These are phyloP conservation scores for Lasiosphaeria hispida DNA, from an alignment of 495 filamentous ascomycete species.

Conservation along the genomic window DNA sequence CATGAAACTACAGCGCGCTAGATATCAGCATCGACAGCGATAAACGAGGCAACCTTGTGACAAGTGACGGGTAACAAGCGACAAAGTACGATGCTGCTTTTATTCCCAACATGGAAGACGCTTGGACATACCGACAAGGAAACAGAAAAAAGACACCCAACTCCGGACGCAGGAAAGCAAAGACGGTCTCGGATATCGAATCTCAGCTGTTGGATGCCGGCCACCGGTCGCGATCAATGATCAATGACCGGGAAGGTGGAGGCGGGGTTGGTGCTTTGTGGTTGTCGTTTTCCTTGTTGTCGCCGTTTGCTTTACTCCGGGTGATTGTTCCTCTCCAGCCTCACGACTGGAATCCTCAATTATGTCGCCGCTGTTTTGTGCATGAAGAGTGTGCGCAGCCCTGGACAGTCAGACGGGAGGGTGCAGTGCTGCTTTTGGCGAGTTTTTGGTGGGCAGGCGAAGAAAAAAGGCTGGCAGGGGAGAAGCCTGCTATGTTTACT, in stretches of 20 bases:
- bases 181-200: not conserved
- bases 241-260: not conserved
- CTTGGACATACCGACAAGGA: constrained; percentile 14
- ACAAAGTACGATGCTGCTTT: not conserved
- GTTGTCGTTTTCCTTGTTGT: not conserved
- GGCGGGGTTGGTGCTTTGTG: not conserved
- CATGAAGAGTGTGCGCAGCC: constrained; percentile 5
- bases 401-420: constrained; percentile 8
- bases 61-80: no score
- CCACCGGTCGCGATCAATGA: constrained; percentile 5
- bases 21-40: not conserved
- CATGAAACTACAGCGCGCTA: constrained; percentile 11
- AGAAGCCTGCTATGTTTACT: constrained; percentile 31
- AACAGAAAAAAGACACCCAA: constrained; percentile 17
- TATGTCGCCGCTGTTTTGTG: constrained; percentile 16
- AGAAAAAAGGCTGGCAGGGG: constrained; percentile 19
- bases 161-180: constrained; percentile 22
- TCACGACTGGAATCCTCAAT: constrained; percentile 15
- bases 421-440: constrained; percentile 21
- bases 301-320: not conserved
- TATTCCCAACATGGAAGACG: not conserved
- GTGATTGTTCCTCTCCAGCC: constrained; percentile 12
- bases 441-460: constrained; percentile 15
- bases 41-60: no score
- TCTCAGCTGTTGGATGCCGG: not conserved